Evolutionary conservation across 176 grass and related monocot species (phyloP).

Genomic region (Phyllostachys edulis): DNA sequence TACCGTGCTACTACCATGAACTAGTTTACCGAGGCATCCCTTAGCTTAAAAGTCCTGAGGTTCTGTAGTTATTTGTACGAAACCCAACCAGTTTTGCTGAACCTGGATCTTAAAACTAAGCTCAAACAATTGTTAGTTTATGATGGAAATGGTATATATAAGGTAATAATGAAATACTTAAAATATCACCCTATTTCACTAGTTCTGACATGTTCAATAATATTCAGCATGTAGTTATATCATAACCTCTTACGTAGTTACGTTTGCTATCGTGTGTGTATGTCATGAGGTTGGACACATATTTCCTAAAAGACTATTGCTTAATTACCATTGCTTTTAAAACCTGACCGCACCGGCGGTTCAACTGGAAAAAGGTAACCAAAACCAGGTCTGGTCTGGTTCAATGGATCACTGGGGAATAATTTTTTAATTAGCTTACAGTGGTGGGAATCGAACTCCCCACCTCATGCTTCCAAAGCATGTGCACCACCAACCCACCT

Average conservation of each 20-base stretch:
- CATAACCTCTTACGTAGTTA: neutral
- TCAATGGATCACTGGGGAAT: neutral
- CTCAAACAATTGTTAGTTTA: neutral
- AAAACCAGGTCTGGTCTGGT: neutral
- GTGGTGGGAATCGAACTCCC: neutral
- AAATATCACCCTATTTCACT: neutral
- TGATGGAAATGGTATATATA: neutral
- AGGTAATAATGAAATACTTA: neutral
- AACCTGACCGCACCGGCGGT: neutral
- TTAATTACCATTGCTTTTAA: neutral
- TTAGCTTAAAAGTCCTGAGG: neutral
- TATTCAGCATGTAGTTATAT: conserved; percentile 10
- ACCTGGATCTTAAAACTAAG: conserved; percentile 7
- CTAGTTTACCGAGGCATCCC: neutral
- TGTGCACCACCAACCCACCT: neutral
- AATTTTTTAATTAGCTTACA: conserved; percentile 2
- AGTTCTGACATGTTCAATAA: neutral
- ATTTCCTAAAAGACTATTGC: neutral
- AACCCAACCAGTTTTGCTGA: neutral
- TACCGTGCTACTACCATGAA: neutral
- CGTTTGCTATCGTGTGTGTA: neutral
- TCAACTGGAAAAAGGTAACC: neutral
- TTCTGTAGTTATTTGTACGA: neutral
- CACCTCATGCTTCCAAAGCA: neutral
- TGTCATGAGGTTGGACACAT: neutral